A percentile compares a stretch with the other conserved stretches of the same genome.
Evolutionary conservation across 495 filamentous ascomycete genomes (phyloP).

Genomic region (Achaetomiella virescens): DNA sequence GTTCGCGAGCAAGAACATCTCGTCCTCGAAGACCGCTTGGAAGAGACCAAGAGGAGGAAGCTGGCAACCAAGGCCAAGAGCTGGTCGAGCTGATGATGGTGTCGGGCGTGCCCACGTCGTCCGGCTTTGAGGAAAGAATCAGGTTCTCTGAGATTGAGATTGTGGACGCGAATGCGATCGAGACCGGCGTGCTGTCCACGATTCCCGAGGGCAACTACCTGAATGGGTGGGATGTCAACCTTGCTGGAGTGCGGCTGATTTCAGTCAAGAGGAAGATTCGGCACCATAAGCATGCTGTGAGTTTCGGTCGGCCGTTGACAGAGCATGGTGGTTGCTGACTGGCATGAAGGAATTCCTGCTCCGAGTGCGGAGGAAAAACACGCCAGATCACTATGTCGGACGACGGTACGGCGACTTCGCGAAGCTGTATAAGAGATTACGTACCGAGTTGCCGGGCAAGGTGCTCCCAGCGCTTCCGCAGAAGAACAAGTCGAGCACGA

Average conservation of each 20-base stretch:
- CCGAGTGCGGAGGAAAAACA: constrained; percentile 65
- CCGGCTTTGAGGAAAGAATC: constrained; percentile 94
- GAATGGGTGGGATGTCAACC: constrained; percentile 96
- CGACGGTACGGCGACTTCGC: constrained; percentile 85
- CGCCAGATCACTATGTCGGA: constrained; percentile 69
- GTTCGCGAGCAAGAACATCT: constrained; percentile 96
- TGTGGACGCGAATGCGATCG: constrained; percentile 85
- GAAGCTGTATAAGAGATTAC: constrained; percentile 68
- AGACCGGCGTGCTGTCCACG: constrained; percentile 76
- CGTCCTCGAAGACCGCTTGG: constrained; percentile 88
- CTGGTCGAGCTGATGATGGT: constrained; percentile 99
- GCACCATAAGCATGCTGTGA: constrained; percentile 86
- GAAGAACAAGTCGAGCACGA: constrained; percentile 76
- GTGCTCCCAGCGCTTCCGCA: constrained; percentile 78
- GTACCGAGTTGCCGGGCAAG: constrained; percentile 85
- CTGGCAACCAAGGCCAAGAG: constrained; percentile 84
- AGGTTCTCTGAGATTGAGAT: constrained; percentile 95
- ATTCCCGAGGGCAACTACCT: constrained; percentile 84
- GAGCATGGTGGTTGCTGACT: constrained; percentile 11
- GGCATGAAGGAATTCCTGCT: constrained; percentile 77
- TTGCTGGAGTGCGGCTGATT: constrained; percentile 79
- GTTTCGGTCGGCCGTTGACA: constrained; percentile 21
- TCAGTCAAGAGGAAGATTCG: constrained; percentile 79
- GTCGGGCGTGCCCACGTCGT: constrained; percentile 89
- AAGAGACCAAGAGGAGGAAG: constrained; percentile 93